Base-by-base conservation (phyloP, 495 filamentous ascomycete species). In the Lepidopterella palustris region DNA sequence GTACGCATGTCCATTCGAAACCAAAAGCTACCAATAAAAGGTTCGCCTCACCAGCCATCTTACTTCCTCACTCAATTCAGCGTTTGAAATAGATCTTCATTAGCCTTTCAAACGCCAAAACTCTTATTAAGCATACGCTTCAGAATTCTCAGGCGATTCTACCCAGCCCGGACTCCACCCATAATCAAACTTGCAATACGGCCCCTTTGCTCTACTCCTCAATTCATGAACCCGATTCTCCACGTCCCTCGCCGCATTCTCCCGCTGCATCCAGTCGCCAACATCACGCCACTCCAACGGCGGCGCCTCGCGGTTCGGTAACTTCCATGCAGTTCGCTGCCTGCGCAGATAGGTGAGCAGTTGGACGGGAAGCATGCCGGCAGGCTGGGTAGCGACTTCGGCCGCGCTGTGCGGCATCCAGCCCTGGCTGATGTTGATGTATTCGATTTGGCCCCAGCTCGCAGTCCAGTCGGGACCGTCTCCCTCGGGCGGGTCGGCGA, bases 341-440 rank as follows among this genome's bases (percentile, higher is more conserved):
- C 45, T 56, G 18, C 57, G 55, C n/a, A 67, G 42, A 56, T 53
- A 68, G 11, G 20, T 23, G 35, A 68, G 24, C 11, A 69, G 47
- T 26, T 64, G 23, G 3, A 59, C 28, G 10, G 58, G 10, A 9
- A 67, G 51, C 8, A 60, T 21, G 5, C 60, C 52, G 1, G 64
- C 47, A 3, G 66, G 63, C 53, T 69, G 56, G 10, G 25, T 40
- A 40, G 45, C 40, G 5, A 71, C 39, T 11, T 31, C 23, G 8
- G 5, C 18, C 5, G 27, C 13, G 47, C 66, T 32, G 18, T 18
- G 23, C 11, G 71, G 71, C 6, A 69, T 60, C 77, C 77, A 82
- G n/a, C 79, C 81, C 10, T 80, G 77, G n/a, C 73, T 74, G 15
- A 83, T 58, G 9, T 74, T 72, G 23, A 83, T 57, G 64, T 68